These are phyloP conservation scores for Vaccinium vitisidaea DNA, from an alignment of 148 eudicot species.

Conservation along the genomic window DNA sequence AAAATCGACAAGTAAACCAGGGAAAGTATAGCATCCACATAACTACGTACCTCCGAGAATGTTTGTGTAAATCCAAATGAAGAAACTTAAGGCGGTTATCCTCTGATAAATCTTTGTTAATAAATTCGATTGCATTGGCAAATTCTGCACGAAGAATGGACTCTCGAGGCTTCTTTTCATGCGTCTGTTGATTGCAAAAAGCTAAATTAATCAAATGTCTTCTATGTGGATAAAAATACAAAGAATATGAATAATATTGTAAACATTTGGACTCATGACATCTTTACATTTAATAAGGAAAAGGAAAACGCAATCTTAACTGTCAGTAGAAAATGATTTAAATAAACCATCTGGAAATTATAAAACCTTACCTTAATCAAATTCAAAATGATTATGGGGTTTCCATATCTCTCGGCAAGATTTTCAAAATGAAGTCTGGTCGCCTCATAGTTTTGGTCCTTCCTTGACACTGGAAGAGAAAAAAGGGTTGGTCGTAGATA, in stretches of 20 bases:
- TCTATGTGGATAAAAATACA: not conserved
- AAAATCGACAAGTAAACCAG: not conserved
- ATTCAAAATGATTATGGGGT: constrained; percentile 87
- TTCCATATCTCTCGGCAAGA: constrained; percentile 86
- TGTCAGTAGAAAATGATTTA: constrained; percentile 2
- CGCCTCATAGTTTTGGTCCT: constrained; percentile 79
- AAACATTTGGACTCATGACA: not conserved
- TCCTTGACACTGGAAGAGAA: constrained; percentile 62
- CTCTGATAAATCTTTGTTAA: constrained; percentile 70
- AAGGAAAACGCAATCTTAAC: not conserved
- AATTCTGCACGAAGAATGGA: constrained; percentile 83
- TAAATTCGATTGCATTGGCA: constrained; percentile 71
- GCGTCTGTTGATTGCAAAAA: constrained; percentile 41
- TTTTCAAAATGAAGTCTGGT: constrained; percentile 94
- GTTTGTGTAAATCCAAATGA: constrained; percentile 79
- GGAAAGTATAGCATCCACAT: not conserved
- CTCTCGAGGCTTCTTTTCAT: constrained; percentile 77
- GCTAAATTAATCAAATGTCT: not conserved
- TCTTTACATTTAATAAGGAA: not conserved
- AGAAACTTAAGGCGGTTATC: constrained; percentile 68
- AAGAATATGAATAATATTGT: not conserved
- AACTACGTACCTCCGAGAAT: constrained; percentile 55
- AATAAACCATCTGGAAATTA: not conserved
- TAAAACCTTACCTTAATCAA: constrained; percentile 67
- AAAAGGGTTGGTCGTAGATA: constrained; percentile 18